Base-by-base conservation (phyloP, 2,329 filamentous ascomycete species). In the Colletotrichum echinochloae region DNA sequence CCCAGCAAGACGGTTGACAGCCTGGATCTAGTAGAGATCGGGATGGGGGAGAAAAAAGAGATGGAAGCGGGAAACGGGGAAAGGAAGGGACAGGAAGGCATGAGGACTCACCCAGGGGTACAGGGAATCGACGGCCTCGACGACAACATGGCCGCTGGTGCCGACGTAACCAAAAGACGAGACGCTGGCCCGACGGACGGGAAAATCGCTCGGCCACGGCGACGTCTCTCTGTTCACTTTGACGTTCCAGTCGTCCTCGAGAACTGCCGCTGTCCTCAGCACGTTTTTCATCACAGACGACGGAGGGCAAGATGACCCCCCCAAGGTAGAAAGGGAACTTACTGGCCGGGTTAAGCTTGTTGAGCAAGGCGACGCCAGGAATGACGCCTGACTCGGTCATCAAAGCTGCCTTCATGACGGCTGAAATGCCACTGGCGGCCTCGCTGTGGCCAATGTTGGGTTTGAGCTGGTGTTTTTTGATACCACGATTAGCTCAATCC, bases 341-440 rank as follows among this genome's bases (percentile, higher is more conserved):
- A 30, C 35, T 44, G 37, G 76, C 77, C 2, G 75, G 75, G 39
- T 76, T 78, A 0, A 74, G 73, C 48, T 73, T 76, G 44, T 73
- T 73, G 23, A 77, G 71, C 23, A 74, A 73, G 28, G 72, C 71
- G 11, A 74, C 76, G 11, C 76, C 72, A 14, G 76, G 76, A 54
- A 78, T 77, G 18, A 70, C 63, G 51, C 73, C 76, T 55, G 75
- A 73, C 71, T 78, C 76, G 23, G 78, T 64, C 5, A 74, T 72
- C 39, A 77, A 63, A 18, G 75, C 73, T 0, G 73, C 73, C 46
- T 78, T 78, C 39, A 78, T 77, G 1, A 78, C 60, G 65, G 70
- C 72, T 26, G 76, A 75, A 11, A 78, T 48, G 26, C 76, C 76
- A 51, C 75, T 77, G 0, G 76, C 75, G 1, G 75, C 74, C 52